Evolutionary conservation across 179 eudicot genomes (phyloP).

Genomic region (Sideroxylon spinosum): DNA sequence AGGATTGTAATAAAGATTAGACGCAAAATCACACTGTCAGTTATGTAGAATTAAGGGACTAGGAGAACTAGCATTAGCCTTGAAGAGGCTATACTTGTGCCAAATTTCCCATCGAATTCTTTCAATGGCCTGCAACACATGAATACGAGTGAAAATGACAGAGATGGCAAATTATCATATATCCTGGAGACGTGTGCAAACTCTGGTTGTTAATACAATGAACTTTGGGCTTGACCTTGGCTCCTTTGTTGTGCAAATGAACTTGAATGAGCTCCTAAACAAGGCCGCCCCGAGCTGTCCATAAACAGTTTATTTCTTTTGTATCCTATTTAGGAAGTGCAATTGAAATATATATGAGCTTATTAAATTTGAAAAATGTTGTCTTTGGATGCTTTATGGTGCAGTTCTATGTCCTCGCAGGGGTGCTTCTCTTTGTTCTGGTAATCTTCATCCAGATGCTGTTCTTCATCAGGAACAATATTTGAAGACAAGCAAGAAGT

Average conservation of each 20-base stretch:
- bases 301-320: neutral
- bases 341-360: neutral
- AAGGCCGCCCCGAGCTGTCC: neutral
- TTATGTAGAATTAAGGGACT: too few species aligned
- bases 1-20: too few species aligned
- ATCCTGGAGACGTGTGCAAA: neutral
- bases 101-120: too few species aligned
- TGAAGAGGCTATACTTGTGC: too few species aligned
- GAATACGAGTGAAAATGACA: too few species aligned
- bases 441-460: slow-evolving; percentile 77
- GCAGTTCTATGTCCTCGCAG: slow-evolving; percentile 35
- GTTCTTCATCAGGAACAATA: slow-evolving; percentile 49
- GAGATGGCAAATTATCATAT: too few species aligned
- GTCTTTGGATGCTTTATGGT: slow-evolving; percentile 8
- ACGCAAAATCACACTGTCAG: too few species aligned
- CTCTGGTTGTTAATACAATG: neutral
- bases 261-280: neutral
- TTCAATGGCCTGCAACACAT: too few species aligned
- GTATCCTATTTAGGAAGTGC: neutral
- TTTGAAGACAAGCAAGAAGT: slow-evolving; percentile 56
- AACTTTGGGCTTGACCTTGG: neutral
- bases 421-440: slow-evolving; percentile 66
- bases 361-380: neutral
- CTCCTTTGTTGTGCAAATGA: neutral
- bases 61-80: too few species aligned